Evolutionary conservation across 148 eudicot species (phyloP).

Genomic region (Rhododendron ovatum): DNA sequence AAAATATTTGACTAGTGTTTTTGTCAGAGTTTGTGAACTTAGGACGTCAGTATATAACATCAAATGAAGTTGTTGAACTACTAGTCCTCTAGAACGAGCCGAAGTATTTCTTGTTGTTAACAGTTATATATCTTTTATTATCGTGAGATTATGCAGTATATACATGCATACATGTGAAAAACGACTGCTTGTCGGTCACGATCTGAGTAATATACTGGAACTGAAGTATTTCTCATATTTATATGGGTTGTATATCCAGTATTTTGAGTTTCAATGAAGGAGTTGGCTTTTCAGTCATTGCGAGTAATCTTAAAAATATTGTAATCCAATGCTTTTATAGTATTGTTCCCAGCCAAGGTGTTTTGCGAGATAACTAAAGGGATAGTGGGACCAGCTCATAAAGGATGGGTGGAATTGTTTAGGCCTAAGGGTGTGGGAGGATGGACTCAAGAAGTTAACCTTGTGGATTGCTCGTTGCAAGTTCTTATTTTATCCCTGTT

Average conservation of each 20-base stretch:
- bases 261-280: not conserved
- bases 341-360: not conserved
- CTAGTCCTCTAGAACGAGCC: not conserved
- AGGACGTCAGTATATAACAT: not conserved
- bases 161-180: not conserved
- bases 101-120: not conserved
- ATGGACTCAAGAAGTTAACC: not conserved
- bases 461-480: slow-evolving; percentile 2
- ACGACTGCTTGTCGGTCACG: not conserved
- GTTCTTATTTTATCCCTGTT: not conserved
- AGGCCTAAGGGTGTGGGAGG: not conserved
- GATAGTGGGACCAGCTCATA: not conserved
- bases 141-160: not conserved
- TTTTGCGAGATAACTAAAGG: not conserved
- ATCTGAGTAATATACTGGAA: not conserved
- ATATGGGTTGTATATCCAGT: not conserved
- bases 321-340: not conserved
- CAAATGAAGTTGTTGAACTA: not conserved
- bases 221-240: not conserved
- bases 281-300: not conserved
- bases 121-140: not conserved
- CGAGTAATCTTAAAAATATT: not conserved
- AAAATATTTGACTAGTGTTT: not conserved
- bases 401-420: not conserved
- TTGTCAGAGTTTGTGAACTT: not conserved